Evolutionary conservation across 352 stramenopile species (phyloP), one percentile per base, ranked within the genome.

Genomic region (Phytophthora ohioensis): DNA sequence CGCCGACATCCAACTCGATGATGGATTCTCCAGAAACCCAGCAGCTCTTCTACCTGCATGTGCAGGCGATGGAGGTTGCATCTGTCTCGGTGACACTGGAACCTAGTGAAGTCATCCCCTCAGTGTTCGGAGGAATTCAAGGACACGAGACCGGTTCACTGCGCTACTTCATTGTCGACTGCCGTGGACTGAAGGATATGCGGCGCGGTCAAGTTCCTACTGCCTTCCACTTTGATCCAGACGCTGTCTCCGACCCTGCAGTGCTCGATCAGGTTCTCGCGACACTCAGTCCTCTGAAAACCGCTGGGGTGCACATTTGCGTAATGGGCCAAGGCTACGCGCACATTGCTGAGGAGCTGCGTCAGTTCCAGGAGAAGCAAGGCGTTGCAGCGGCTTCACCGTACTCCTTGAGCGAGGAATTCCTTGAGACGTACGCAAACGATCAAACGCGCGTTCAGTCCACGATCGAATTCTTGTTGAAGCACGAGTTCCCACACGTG

Each of bases 101-200:
- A 3, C 78, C 75, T 3, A 75, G 59, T 3, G 84, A 93, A 47
- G 84, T 94, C 3, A 89, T 94, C 3, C 84, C 85, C 2, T 78
- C 76, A 0, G 80, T 95, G 17, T 95, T 95, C 52, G 80, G 76
- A 45, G 87, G 82, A 42, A 92, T 94, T 65, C 80, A 92, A 58
- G 73, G 76, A 8, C 69, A 78, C 39, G 72, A 77, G 5, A 80
- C 67, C 32, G 56, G 46, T 31, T 69, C 43, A 11, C 85, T 93
- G 58, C 85, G 84, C 0, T 96, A 88, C 45, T 94, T 95, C 48
- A 82, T 94, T 34, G 57, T 96, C 2, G 88, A 96, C 67, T 96
- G 88, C 58, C 85, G 88, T 12, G 71, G 81, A 0, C 51, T 45
- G 1, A 71, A 84, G 7, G 79, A 91, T 27, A 78, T 76, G 12